These are phyloP conservation scores for Gynochthodes officinalis DNA, from an alignment of 257 asterid species.

Conservation along the genomic window DNA sequence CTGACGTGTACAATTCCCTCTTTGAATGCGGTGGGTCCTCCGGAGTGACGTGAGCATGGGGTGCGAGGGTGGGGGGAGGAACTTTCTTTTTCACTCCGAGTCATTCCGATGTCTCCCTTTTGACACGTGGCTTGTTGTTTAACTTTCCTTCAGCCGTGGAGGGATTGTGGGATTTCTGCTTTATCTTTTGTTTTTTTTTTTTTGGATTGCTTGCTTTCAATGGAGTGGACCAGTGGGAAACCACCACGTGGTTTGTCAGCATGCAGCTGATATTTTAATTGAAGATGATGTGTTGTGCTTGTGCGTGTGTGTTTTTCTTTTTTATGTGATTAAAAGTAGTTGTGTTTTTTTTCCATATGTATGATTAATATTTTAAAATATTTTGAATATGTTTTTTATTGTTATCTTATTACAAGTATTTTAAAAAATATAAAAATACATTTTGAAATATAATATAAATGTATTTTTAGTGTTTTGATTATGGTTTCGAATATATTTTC, in stretches of 20 bases:
- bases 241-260: constrained; percentile 19
- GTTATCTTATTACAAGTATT: too few species aligned
- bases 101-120: constrained; percentile 16
- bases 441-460: too few species aligned
- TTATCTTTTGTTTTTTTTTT: neutral
- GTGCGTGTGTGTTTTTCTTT: neutral
- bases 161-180: too few species aligned
- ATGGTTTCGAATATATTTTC: too few species aligned
- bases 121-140: constrained; percentile 25
- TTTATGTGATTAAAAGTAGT: too few species aligned
- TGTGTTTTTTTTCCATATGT: too few species aligned
- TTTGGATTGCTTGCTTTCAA: neutral
- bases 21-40: neutral
- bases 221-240: constrained; percentile 17
- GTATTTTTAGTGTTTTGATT: too few species aligned
- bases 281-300: neutral
- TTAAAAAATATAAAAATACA: too few species aligned
- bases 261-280: neutral
- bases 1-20: constrained; percentile 25
- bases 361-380: too few species aligned
- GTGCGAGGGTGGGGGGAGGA: neutral
- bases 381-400: too few species aligned
- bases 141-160: constrained; percentile 29
- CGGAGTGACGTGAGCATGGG: constrained; percentile 17
- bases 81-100: constrained; percentile 13